Evolutionary conservation across 2,329 filamentous ascomycete species (phyloP).

Genomic region (Teratosphaeria destructans): DNA sequence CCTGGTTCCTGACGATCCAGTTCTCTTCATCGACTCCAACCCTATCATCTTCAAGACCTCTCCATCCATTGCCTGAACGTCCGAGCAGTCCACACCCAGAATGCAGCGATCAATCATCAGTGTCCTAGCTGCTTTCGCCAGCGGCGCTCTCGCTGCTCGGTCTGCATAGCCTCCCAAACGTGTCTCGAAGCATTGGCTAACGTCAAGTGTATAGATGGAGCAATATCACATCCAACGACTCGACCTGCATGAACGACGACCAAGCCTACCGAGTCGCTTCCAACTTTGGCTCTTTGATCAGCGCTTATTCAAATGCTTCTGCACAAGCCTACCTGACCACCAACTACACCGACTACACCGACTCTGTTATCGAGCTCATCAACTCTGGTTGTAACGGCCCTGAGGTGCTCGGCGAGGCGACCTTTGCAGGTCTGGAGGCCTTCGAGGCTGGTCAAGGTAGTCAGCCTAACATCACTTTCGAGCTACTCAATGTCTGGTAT

Average conservation of each 20-base stretch:
- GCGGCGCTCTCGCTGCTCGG: background rate
- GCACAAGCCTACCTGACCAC: conserved; percentile 10
- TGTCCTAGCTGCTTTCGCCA: background rate
- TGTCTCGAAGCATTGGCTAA: background rate
- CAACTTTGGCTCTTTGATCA: conserved; percentile 6
- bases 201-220: background rate
- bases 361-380: conserved; percentile 22
- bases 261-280: conserved; percentile 9
- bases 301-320: conserved; percentile 10
- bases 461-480: conserved; percentile 15
- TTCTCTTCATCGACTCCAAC: background rate
- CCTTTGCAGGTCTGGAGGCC: conserved; percentile 16
- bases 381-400: conserved; percentile 17
- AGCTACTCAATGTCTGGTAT: conserved; percentile 15
- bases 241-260: conserved; percentile 15
- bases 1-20: background rate
- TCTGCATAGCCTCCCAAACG: background rate
- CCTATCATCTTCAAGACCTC: background rate
- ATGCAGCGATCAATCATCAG: background rate
- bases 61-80: background rate
- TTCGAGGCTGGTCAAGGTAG: conserved; percentile 15
- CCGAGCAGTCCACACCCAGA: background rate
- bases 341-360: conserved; percentile 22
- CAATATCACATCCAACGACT: conserved; percentile 6
- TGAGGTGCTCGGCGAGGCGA: conserved; percentile 13